Conservation (phyloP, 2,329 filamentous ascomycete genomes). For the Ophiostoma novo-ulmi region DNA sequence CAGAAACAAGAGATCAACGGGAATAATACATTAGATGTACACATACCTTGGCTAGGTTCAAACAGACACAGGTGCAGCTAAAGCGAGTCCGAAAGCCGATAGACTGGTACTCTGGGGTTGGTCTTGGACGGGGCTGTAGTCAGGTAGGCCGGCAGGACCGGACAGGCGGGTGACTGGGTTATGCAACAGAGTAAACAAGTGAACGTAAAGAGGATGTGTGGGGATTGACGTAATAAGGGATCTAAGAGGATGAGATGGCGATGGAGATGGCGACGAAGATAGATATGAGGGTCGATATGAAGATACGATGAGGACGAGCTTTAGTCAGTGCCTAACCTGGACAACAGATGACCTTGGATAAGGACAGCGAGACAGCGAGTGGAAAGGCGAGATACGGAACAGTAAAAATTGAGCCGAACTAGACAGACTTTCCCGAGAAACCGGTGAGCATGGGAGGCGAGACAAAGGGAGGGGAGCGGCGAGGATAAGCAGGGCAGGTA, state of each 20-base stretch:
- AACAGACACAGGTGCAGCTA: background rate
- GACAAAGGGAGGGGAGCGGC: background rate
- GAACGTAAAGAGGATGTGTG: background rate
- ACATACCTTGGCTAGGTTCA: constrained; percentile 2
- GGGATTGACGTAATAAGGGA: background rate
- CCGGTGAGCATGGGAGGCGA: background rate
- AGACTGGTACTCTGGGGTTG: background rate
- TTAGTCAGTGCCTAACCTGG: background rate
- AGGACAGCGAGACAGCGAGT: background rate
- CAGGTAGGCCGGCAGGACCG: background rate
- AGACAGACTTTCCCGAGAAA: background rate
- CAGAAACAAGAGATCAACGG: background rate
- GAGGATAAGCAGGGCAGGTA: background rate
- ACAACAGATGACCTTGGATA: background rate
- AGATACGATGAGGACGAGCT: background rate
- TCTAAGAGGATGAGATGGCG: background rate
- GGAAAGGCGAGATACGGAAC: background rate
- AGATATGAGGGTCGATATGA: background rate
- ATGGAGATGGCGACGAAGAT: background rate
- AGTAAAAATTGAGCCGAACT: background rate
- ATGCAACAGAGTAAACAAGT: constrained; percentile 7
- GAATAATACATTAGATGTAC: constrained; percentile 12
- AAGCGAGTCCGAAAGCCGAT: constrained; percentile 2
- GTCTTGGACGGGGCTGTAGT: background rate
- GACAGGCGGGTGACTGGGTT: background rate